These are phyloP conservation scores for Spatholobus suberectus DNA, from an alignment of 306 rosid genomes.

Conservation along the genomic window DNA sequence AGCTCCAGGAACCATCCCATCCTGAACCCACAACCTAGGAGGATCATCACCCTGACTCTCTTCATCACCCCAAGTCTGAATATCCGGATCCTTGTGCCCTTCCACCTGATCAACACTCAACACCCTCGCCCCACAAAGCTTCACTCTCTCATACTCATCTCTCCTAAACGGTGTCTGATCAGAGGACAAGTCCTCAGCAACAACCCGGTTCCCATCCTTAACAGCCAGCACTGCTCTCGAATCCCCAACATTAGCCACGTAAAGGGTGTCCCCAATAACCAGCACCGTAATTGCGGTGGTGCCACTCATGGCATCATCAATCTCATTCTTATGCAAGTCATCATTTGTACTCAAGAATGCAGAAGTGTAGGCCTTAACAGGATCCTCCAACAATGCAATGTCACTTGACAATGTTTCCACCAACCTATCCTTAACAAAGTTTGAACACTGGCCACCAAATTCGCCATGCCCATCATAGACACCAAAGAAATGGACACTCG, in stretches of 20 bases:
- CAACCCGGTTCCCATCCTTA: conserved; percentile 70
- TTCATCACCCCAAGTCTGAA: conserved; percentile 93
- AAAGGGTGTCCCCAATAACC: conserved; percentile 73
- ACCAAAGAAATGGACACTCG: conserved; percentile 84
- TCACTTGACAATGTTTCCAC: conserved; percentile 68
- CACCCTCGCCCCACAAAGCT: conserved; percentile 88
- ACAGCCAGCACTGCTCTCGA: conserved; percentile 91
- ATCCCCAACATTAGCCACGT: conserved; percentile 96
- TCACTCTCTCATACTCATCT: conserved; percentile 93
- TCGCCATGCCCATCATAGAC: conserved; percentile 96
- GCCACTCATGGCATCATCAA: conserved; percentile 96
- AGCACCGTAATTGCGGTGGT: conserved; percentile 94
- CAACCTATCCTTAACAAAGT: conserved; percentile 75
- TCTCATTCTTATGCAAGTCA: conserved; percentile 66
- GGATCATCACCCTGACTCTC: conserved; percentile 87
- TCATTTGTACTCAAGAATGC: conserved; percentile 69
- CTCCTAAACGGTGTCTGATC: conserved; percentile 97
- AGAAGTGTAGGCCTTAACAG: conserved; percentile 71
- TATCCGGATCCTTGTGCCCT: conserved; percentile 82
- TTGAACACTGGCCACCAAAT: conserved; percentile 79
- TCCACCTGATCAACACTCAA: conserved; percentile 93
- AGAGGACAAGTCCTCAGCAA: conserved; percentile 84
- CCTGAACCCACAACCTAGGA: conserved; percentile 91
- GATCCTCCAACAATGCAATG: conserved; percentile 65
- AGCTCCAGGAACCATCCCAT: conserved; percentile 87